These are phyloP conservation scores for Fusarium penzigii DNA, from an alignment of 2,329 filamentous ascomycete species.

Conservation along the genomic window DNA sequence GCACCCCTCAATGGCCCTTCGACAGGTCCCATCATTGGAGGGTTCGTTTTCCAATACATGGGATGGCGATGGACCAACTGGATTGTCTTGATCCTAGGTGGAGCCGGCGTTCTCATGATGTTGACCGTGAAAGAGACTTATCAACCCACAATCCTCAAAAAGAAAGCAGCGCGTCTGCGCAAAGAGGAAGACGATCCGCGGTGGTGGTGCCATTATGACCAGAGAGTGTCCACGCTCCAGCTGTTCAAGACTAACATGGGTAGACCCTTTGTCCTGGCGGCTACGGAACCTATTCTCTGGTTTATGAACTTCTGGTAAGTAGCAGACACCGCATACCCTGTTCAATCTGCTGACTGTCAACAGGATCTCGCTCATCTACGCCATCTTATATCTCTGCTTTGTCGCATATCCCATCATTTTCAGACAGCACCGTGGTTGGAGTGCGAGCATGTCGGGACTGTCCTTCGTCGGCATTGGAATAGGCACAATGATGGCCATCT, in stretches of 20 bases:
- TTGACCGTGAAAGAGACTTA: conserved; percentile 73
- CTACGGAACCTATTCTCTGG: conserved; percentile 79
- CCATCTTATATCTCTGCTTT: conserved; percentile 86
- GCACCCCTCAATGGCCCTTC: conserved; percentile 78
- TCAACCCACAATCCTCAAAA: conserved; percentile 67
- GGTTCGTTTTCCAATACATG: conserved; percentile 68
- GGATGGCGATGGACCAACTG: conserved; percentile 91
- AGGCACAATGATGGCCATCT: conserved; percentile 63
- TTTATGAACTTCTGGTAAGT: conserved; percentile 66
- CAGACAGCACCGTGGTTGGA: conserved; percentile 73
- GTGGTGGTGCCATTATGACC: conserved; percentile 81
- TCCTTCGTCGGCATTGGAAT: conserved; percentile 73
- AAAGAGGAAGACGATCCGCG: conserved; percentile 70
- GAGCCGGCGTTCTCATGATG: conserved; percentile 60
- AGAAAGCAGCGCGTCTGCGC: conserved; percentile 63
- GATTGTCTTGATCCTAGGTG: conserved; percentile 73
- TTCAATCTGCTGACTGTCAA: not conserved
- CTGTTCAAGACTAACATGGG: conserved; percentile 75
- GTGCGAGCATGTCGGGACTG: conserved; percentile 70
- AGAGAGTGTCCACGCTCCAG: conserved; percentile 62
- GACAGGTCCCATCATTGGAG: conserved; percentile 59
- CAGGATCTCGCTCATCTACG: conserved; percentile 81
- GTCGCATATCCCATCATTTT: conserved; percentile 89
- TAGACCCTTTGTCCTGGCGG: conserved; percentile 74
- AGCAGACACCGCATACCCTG: not conserved